Evolutionary conservation across 805 yeast genomes (phyloP).

Genomic region (Saturnispora saitoi): DNA sequence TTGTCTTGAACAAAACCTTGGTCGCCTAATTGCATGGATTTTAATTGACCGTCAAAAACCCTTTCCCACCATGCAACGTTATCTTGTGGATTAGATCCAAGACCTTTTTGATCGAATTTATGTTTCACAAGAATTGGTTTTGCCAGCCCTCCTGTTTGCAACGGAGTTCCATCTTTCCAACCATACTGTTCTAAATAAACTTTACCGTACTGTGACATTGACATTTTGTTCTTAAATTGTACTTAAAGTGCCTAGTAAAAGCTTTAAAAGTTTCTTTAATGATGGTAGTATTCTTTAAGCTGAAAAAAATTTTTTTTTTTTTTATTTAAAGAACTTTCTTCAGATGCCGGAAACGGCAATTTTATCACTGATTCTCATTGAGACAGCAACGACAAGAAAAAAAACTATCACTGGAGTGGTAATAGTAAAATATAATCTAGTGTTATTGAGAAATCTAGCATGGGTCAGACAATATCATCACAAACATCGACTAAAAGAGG

Average conservation of each 20-base stretch:
- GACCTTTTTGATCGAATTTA: slow-evolving; percentile 82
- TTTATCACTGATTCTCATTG: not conserved
- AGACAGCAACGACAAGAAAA: not conserved
- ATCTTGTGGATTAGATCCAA: slow-evolving; percentile 71
- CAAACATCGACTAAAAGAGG: slow-evolving; percentile 28
- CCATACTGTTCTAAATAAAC: slow-evolving; percentile 68
- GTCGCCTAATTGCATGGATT: slow-evolving; percentile 44
- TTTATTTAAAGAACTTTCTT: not conserved
- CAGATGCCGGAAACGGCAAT: not conserved
- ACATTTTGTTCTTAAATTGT: not conserved
- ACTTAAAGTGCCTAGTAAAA: not conserved
- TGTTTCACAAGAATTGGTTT: slow-evolving; percentile 87
- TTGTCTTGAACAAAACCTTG: slow-evolving; percentile 4
- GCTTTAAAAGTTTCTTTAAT: too few species aligned
- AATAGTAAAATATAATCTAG: not conserved
- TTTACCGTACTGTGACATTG: slow-evolving; percentile 2
- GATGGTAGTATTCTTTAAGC: not conserved
- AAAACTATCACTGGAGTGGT: not conserved
- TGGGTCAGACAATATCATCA: slow-evolving; percentile 28
- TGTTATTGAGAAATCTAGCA: not conserved
- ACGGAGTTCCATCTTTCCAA: slow-evolving; percentile 88
- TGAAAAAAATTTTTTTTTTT: not conserved
- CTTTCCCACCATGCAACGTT: slow-evolving; percentile 96
- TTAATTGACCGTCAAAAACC: slow-evolving; percentile 86
- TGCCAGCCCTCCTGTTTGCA: slow-evolving; percentile 67